Base-by-base conservation (phyloP, 2,329 filamentous ascomycete species). In the Rosellinia necatrix region DNA sequence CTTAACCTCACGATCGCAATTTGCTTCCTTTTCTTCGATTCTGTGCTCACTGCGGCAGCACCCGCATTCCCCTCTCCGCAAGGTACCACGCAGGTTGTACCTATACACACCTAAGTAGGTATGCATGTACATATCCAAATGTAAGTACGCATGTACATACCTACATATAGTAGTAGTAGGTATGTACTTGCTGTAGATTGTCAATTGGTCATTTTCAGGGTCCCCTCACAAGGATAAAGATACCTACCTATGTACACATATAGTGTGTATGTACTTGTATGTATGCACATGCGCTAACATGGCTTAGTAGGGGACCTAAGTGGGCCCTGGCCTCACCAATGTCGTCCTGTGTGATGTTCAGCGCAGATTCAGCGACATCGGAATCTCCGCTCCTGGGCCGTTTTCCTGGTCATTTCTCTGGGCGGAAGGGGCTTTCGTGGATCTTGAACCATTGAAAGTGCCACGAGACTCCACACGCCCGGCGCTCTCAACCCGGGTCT, bases 281-380 rank as follows among this genome's bases (percentile, higher is more conserved):
- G 4, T 12, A 17, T 15, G 6, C 6, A 35, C 32, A 35, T 35
- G 30, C 10, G 30, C 30, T 3, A 32, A 32, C 30, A 32, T 32
- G 30, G 30, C 17, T 9, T 12, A 40, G 17, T 21, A 47, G 21
- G 13, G n/a, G 34, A 41, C 29, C 49, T 21, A 38, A 55, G 55
- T 58, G 55, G 58, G 30, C 34, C 48, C 25, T 24, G 30, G 25
- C 22, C 37, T 27, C 35, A 30, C 56, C 48, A 56, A 43, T 48
- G 32, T 47, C 49, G 35, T 48, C 46, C 19, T 30, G 34, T 56
- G 43, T 15, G 41, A 22, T 47, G 51, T 56, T 41, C 51, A 62
- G 60, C 60, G 60, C 35, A 22, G 42, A 49, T 56, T 41, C 51
- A 62, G 60, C 60, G 60, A 61, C 52, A 62, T 62, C 60, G 60